Evolutionary conservation across 2,329 filamentous ascomycete species (phyloP).

Genomic region (Colletotrichum chlorophyti): DNA sequence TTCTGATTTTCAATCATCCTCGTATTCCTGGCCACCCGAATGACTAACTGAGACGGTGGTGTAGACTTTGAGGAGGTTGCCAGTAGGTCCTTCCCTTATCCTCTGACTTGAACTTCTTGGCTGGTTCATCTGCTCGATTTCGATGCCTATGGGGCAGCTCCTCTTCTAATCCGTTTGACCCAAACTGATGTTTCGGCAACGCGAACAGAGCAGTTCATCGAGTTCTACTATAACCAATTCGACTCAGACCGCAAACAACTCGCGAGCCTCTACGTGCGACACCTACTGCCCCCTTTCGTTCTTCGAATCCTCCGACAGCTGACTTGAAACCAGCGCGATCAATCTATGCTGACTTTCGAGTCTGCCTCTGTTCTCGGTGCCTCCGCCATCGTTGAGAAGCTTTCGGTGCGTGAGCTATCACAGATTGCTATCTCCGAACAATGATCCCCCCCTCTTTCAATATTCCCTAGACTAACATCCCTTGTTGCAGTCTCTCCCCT

Average conservation of each 20-base stretch:
- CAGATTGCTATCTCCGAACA: background rate
- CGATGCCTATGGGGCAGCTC: background rate
- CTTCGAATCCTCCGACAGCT: background rate
- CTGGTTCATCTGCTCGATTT: background rate
- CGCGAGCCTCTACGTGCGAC: conserved; percentile 78
- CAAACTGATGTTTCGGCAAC: background rate
- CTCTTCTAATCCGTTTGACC: background rate
- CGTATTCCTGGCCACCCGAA: background rate
- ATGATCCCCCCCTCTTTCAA: too few species aligned
- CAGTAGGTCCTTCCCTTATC: conserved; percentile 45
- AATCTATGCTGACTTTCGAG: conserved; percentile 96
- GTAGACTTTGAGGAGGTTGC: conserved; percentile 54
- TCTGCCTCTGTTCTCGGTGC: conserved; percentile 69
- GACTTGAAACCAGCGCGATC: conserved; percentile 63
- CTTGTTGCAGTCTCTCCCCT: conserved; percentile 63
- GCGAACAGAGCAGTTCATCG: conserved; percentile 79
- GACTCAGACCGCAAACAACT: conserved; percentile 74
- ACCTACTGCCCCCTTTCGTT: conserved; percentile 1
- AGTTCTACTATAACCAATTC: conserved; percentile 91
- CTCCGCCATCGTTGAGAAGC: conserved; percentile 77
- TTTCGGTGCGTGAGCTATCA: conserved; percentile 65
- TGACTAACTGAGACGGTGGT: conserved; percentile 18
- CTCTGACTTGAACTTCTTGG: too few species aligned
- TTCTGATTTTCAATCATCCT: background rate
- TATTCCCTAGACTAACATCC: conserved; percentile 9